Evolutionary conservation across 1,284 basidiomycete genomes (phyloP).

Genomic region (Rhodotorula mucilaginosa): DNA sequence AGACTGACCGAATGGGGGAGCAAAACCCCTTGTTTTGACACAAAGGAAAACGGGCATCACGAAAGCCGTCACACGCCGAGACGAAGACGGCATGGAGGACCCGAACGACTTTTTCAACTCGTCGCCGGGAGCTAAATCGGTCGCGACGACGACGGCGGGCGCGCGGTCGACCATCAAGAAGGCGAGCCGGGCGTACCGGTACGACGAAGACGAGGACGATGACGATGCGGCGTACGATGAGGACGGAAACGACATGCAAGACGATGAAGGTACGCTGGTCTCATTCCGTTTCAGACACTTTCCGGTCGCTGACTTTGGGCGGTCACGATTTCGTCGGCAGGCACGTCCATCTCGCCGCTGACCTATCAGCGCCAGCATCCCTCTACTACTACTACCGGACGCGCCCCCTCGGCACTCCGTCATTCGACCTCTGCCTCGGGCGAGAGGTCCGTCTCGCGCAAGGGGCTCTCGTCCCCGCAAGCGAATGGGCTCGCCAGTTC

Average conservation of each 20-base stretch:
- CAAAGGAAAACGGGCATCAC: constrained; percentile 42
- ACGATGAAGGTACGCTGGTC: constrained; percentile 58
- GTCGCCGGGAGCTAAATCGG: constrained; percentile 9
- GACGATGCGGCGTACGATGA: constrained; percentile 45
- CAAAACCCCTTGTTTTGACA: no score
- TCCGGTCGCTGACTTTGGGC: background rate
- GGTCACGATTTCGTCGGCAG: background rate
- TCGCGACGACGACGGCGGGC: background rate
- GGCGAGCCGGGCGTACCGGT: background rate
- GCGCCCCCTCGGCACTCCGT: constrained; percentile 17
- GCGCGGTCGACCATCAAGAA: constrained; percentile 13
- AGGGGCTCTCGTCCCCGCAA: constrained; percentile 16
- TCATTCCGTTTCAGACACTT: background rate
- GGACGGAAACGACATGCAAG: constrained; percentile 51
- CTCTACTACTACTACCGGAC: constrained; percentile 1
- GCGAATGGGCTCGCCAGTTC: background rate
- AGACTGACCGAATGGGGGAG: background rate
- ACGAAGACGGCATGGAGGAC: constrained; percentile 79
- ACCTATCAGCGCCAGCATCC: constrained; percentile 19
- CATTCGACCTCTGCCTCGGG: constrained; percentile 18
- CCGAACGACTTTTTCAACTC: constrained; percentile 67
- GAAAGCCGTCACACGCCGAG: constrained; percentile 46
- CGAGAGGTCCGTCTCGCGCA: constrained; percentile 13
- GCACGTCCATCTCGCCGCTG: constrained; percentile 13
- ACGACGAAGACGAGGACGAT: constrained; percentile 17